Base-by-base conservation (phyloP, 169 alveolate genomes). In the Cryptosporidium bovis region DNA sequence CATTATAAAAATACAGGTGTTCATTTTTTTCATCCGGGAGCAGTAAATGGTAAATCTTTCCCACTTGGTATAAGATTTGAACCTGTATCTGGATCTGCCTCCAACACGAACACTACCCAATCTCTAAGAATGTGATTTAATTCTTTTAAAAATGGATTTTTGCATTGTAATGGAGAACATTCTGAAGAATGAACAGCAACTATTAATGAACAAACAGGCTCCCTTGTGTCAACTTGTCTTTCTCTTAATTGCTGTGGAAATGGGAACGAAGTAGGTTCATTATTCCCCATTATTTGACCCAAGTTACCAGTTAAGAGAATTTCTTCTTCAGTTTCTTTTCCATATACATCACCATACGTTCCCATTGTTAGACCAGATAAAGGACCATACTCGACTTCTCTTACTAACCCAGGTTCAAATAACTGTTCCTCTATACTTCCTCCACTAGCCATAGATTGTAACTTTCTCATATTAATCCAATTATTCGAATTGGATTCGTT, bases 41-140 rank as follows among this genome's bases (percentile, higher is more conserved):
- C 46, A 62, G 87, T 77, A 27, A 77, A 77, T 15, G 87, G 87
- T 24, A 77, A 18, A 60, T 77, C 87, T 27, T 77, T 77, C 18
- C 87, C 87, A 44, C 64, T 77, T n/a, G 87, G 87, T n/a, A 77
- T 77, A 16, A 77, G 50, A 51, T 77, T 77, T 16, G 87, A 77
- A 15, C 87, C 87, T n/a, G 71, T 58, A 62, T 77, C 87, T 6
- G 87, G 87, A 33, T 77, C 87, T 10, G 87, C 69, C 34, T 77
- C 77, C 1, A 77, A 60, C 16, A 77, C 87, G 3, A 60, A 46
- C 0, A 62, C 87, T 2, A 71, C 87, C 87, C 87, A 77, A 40
- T 77, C 71, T 60, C 87, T 77, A 40, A 77, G 40, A 15, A 77
- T 60, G 20, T 77, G 69, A 31, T 77, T 77, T 24, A 77, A 56